These are phyloP conservation scores for Tetrahymena borealis DNA, from an alignment of 73 alveolate species.

Conservation along the genomic window DNA sequence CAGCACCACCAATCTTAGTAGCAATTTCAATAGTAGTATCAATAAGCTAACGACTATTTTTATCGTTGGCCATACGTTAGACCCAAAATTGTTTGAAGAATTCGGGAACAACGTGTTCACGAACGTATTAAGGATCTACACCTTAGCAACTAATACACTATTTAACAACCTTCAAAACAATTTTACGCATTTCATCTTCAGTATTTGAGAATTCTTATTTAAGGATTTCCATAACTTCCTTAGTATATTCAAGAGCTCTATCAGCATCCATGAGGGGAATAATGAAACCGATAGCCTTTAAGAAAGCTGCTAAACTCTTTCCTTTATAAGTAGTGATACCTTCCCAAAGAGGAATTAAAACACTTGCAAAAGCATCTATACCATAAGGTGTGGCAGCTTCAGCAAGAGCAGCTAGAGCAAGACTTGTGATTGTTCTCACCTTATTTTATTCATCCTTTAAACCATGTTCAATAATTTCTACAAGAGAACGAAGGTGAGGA, in stretches of 20 bases:
- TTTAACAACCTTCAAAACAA: constrained; percentile 95
- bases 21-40: constrained; percentile 99
- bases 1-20: constrained; percentile 97
- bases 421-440: constrained; percentile 97
- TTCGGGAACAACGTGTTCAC: constrained; percentile 80
- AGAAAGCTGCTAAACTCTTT: constrained; percentile 96
- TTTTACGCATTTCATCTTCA: constrained; percentile 98
- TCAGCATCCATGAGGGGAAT: constrained; percentile 99
- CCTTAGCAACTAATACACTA: constrained; percentile 98
- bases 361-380: constrained; percentile 98
- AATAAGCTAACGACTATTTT: constrained; percentile 92
- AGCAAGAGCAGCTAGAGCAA: constrained; percentile 99
- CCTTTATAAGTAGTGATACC: constrained; percentile 96
- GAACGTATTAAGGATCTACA: constrained; percentile 92
- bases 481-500: constrained; percentile 97
- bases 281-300: constrained; percentile 98
- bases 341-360: constrained; percentile 96
- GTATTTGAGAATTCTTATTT: constrained; percentile 80
- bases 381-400: constrained; percentile 99
- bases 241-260: constrained; percentile 96
- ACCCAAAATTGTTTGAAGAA: constrained; percentile 77
- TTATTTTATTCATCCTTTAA: constrained; percentile 88
- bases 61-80: constrained; percentile 95
- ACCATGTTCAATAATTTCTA: constrained; percentile 97
- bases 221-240: constrained; percentile 75